A percentile compares a stretch with the other conserved stretches of the same genome.
Conservation (phyloP, 176 grass and related monocot genomes). For the Tillandsia leiboldiana region DNA sequence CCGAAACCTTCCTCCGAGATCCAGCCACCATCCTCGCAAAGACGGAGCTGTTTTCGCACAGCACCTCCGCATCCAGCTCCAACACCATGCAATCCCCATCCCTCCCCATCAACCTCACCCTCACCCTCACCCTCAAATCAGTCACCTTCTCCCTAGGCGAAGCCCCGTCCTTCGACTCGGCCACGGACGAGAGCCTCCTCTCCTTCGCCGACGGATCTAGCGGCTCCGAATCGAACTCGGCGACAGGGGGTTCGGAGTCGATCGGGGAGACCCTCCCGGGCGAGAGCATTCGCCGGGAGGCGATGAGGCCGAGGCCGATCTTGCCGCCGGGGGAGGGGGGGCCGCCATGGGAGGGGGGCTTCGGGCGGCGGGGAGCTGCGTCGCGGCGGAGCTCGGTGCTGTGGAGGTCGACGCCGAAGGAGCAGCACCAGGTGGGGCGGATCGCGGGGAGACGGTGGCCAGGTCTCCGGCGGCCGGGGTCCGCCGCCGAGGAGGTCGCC, state of each 20-base stretch:
- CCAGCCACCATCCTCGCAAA: conserved; percentile 28
- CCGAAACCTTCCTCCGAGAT: no score
- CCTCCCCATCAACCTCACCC: conserved; percentile 23
- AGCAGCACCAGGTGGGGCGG: conserved; percentile 65
- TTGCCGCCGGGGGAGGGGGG: conserved; percentile 18
- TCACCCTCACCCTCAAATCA: conserved; percentile 27
- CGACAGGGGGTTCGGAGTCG: conserved; percentile 29
- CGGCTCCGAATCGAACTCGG: conserved; percentile 38
- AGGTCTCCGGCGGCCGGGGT: conserved; percentile 16
- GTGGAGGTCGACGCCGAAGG: conserved; percentile 47
- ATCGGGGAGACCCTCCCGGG: conserved; percentile 62
- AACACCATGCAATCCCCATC: conserved; percentile 44
- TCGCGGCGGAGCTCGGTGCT: background rate
- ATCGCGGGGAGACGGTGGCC: conserved; percentile 11
- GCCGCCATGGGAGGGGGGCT: conserved; percentile 15
- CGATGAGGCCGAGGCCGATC: conserved; percentile 1
- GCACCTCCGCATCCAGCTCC: conserved; percentile 38
- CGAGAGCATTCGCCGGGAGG: conserved; percentile 54
- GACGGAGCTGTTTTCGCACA: conserved; percentile 45
- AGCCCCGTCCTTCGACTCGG: conserved; percentile 9
- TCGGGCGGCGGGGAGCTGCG: conserved; percentile 14
- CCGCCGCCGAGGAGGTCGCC: conserved; percentile 17
- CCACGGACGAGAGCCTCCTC: conserved; percentile 27
- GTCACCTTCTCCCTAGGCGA: background rate
- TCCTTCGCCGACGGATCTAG: conserved; percentile 15